Base-by-base conservation (phyloP, 176 grass and related monocot species). In the Metroxylon sagu region DNA sequence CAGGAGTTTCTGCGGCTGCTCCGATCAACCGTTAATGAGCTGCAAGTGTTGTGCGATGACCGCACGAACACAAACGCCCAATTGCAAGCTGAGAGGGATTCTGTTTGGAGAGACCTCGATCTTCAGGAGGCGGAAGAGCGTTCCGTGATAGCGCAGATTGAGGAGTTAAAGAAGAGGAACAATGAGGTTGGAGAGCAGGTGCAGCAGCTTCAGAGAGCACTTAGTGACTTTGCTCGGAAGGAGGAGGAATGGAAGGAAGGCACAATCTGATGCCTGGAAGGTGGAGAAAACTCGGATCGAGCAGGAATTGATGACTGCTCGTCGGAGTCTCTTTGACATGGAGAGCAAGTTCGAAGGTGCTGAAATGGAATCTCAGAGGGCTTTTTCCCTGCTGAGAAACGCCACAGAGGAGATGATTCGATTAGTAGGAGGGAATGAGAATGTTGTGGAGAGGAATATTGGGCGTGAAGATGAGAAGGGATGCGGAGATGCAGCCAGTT, bases 1-100 rank as follows among this genome's bases (percentile, higher is more conserved):
- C 15, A 16, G 0, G 64, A 90, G 74, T 5, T n/a, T n/a, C n/a
- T 82, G 51, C 56, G 65, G 27, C 19, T 74, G 5, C 75, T 85
- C 43, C 70, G 64, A 0, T n/a, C 53, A 52, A 77, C 58, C 25
- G 70, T 77, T 65, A 71, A 53, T 19, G 10, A 80, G 61, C 70
- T 89, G 31, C 80, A 81, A 68, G 12, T 6, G 1, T 64, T n/a
- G 19, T 71, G 49, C 16, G 8, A 68, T 30, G 61, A 62, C 30
- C 71, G 67, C 26, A 51, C 57, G 23, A 61, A 63, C 4, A 59
- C 50, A 51, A 29, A 49, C 6, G 48, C 19, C 0, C 15, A 16
- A 18, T 68, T 84, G 70, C 28, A 62, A 18, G 52, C 10, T 50
- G 85, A 87, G 19, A 79, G 65, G 14, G 64, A 55, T 16, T 62